Evolutionary conservation across 148 eudicot species (phyloP).

Genomic region (Fagopyrum tataricum): DNA sequence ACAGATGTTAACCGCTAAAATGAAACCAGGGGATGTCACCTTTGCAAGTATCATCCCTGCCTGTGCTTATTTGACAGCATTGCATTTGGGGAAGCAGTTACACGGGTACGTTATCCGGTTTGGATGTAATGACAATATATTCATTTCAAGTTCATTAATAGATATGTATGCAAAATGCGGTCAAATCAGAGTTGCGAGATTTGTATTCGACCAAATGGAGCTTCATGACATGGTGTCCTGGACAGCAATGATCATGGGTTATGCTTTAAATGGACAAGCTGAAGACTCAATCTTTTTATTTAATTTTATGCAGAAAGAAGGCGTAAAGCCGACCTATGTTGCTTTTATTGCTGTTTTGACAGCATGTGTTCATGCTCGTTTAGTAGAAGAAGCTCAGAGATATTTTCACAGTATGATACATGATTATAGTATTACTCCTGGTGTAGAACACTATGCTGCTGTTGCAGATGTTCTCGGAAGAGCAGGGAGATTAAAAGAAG

Average conservation of each 20-base stretch:
- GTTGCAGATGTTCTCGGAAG: slow-evolving; percentile 35
- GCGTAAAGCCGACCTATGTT: slow-evolving; percentile 30
- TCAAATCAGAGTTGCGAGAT: slow-evolving; percentile 45
- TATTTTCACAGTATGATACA: slow-evolving; percentile 33
- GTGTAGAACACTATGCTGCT: too few relatives aligned
- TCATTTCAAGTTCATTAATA: slow-evolving; percentile 68
- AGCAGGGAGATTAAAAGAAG: slow-evolving; percentile 26
- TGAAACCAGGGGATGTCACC: slow-evolving; percentile 37
- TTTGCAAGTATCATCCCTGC: slow-evolving; percentile 10
- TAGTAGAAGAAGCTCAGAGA: slow-evolving; percentile 23
- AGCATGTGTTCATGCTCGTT: slow-evolving; percentile 42
- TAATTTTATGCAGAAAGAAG: slow-evolving; percentile 22
- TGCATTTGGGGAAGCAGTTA: slow-evolving; percentile 68
- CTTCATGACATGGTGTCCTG: slow-evolving; percentile 59
- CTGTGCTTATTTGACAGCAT: too few relatives aligned
- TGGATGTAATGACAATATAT: slow-evolving; percentile 27
- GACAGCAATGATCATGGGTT: slow-evolving; percentile 72
- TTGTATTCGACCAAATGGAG: slow-evolving; percentile 51
- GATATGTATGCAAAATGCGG: slow-evolving; percentile 96
- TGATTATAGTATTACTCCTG: slow-evolving; percentile 28
- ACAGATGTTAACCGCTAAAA: slow-evolving; percentile 45
- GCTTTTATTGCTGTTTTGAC: slow-evolving; percentile 37
- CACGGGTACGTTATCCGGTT: neutral
- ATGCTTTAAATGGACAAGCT: slow-evolving; percentile 35
- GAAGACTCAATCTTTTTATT: slow-evolving; percentile 26